Base-by-base conservation (phyloP, 78 protist species). In the Dictyostelium purpureum region DNA sequence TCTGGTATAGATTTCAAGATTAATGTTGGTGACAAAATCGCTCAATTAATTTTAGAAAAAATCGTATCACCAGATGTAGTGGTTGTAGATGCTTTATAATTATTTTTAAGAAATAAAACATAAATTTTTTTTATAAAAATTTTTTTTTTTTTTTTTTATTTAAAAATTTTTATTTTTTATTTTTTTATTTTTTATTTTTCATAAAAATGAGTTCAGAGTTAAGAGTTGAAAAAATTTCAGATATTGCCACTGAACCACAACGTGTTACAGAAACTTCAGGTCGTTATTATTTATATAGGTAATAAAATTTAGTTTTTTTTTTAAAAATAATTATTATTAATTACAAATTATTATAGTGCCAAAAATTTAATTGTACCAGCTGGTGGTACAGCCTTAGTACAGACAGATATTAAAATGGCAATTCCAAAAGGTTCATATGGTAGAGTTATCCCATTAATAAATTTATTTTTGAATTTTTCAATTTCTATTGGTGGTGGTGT, bases 281-380 rank as follows among this genome's bases (percentile, higher is more conserved):
- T 1, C 97, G 98, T 6, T 96, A 94, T 66, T 96, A 96, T 66
- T 80, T 96, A 49, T 94, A 61, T 37, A 65, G n/a, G n/a, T n/a
- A n/a, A n/a, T n/a, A n/a, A n/a, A n/a, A n/a, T n/a, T n/a, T n/a
- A n/a, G n/a, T n/a, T n/a, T n/a, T n/a, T n/a, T n/a, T n/a, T n/a
- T n/a, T n/a, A n/a, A n/a, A n/a, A n/a, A n/a, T n/a, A n/a, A n/a
- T n/a, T n/a, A n/a, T n/a, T n/a, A n/a, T n/a, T n/a, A n/a, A n/a
- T n/a, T n/a, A n/a, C n/a, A n/a, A n/a, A n/a, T n/a, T n/a, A n/a
- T n/a, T n/a, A n/a, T n/a, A n/a, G 94, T 12, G 98, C 96, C 0
- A 33, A 87, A 40, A 95, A 93, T 19, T 4, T 10, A 26, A 28
- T 61, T 18, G 69, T 95, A 19, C 73, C 87, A 0, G 95, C 97